Evolutionary conservation across 768 basidiomycete genomes (phyloP), one percentile per base, ranked within the genome.

Genomic region (Inosperma sp.): DNA sequence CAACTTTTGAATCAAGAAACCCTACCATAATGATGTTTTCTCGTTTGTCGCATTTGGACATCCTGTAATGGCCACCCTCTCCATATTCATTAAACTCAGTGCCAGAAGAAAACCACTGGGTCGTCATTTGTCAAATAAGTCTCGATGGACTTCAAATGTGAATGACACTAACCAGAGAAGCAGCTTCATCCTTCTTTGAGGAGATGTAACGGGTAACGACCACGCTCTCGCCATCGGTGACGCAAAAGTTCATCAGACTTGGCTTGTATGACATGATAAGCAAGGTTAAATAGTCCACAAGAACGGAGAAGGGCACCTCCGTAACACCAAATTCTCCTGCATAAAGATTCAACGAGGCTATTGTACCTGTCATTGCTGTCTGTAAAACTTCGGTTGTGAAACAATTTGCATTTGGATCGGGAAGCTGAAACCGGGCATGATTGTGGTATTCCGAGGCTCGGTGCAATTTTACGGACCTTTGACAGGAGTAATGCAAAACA

Each of bases 91-190:
- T 88, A 61, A 97, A 97, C 19, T 87, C 84, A 5, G 93, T 95
- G 1, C 95, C 95, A 12, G 93, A 94, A 3, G 93, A 94, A 68
- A 91, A 95, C 86, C 93, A 95, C 82, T 92, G 54, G n/a, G n/a
- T n/a, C 5, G 48, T 12, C 35, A 30, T 4, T 59, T 43, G 23
- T 31, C 45, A 23, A 21, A 34, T 7, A 25, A 41, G 12, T 23
- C 10, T 25, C 14, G 12, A 39, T 46, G 8, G 14, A 26, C 9
- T 9, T 9, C n/a, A 19, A 33, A 7, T 16, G 14, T 10, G 40
- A 41, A 25, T 52, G 23, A 7, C 35, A 67, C 74, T 55, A 60
- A 85, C 88, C 69, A 97, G 68, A 23, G 91, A 93, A 3, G 95
- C 94, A 2, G 94, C 94, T 66, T 96, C 93, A 53, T 94, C 89